These are phyloP conservation scores for Cryptococcus sp. DNA, from an alignment of 1,284 basidiomycete genomes.

Conservation along the genomic window DNA sequence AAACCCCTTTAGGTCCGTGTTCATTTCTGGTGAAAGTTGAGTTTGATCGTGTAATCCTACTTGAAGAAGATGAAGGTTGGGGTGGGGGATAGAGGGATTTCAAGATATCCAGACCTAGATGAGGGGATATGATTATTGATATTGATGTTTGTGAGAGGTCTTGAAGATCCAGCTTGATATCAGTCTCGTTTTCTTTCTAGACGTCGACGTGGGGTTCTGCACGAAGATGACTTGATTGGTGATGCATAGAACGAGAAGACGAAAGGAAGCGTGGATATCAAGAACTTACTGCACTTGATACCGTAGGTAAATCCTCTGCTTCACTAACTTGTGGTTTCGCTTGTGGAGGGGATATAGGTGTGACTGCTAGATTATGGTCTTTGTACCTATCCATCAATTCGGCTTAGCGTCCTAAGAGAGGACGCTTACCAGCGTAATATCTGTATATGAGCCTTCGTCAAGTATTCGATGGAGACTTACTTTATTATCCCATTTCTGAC, in stretches of 20 bases:
- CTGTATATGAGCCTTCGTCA: no score
- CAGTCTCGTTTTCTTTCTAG: no score
- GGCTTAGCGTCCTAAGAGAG: not conserved
- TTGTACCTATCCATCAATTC: constrained; percentile 56
- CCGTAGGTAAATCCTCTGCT: constrained; percentile 27
- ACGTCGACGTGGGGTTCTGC: constrained; percentile 55
- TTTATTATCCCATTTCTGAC: constrained; percentile 38
- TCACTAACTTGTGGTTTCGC: not conserved
- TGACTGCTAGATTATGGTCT: constrained; percentile 50
- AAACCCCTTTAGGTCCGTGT: constrained; percentile 62
- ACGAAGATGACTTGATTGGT: constrained; percentile 66
- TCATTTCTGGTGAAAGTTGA: not conserved
- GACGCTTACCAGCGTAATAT: no score
- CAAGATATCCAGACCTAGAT: constrained; percentile 50
- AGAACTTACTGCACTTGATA: constrained; percentile 30
- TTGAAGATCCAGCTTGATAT: constrained; percentile 57
- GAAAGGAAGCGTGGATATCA: not conserved
- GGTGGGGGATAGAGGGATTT: constrained; percentile 51
- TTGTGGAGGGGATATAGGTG: constrained; percentile 51
- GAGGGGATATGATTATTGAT: constrained; percentile 71
- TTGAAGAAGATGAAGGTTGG: no score
- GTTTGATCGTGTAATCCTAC: not conserved
- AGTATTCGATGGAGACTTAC: constrained; percentile 12
- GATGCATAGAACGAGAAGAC: no score
- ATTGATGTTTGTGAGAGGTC: constrained; percentile 66